Evolutionary conservation across 495 filamentous ascomycete genomes (phyloP), one percentile per base, ranked within the genome.

Genomic region (Hypoxylon fragiforme): DNA sequence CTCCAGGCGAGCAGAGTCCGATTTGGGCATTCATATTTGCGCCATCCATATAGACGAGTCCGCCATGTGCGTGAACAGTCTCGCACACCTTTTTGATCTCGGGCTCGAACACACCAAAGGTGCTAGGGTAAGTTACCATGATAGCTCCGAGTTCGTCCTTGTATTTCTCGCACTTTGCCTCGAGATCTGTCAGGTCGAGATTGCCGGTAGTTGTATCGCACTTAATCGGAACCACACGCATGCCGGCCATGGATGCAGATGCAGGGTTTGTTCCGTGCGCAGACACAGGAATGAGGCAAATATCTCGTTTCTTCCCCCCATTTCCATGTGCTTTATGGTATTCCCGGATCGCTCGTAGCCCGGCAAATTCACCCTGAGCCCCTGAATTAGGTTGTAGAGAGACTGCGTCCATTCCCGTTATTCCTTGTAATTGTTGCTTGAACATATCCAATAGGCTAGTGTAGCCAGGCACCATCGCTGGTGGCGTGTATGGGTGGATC

Each of bases 1-100:
- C 91, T 12, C 94, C 94, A 3, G 94, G 94, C 0, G 91, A 95
- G 78, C 94, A 97, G 7, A 98, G 83, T 1, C 94, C 94, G 54
- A 98, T 96, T 70, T 98, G 94, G 16, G 94, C 94, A 65, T 97
- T 98, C 91, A 98, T 92, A 73, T 98, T 98, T 44, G 94, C 94
- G 46, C 94, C 94, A 71, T 98, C 94, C 94, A 98, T 97, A 75
- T 97, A 98, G 19, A 98, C 94, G 66, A 95, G 90, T 13, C 94
- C 94, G 39, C 95, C 95, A 64, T 94, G 77, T 54, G 85, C 64
- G 71, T 98, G 95, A 4, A 98, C 90, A 28, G 95, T 76, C 31
- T 88, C 75, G 67, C 91, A 96, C 11, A 85, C 94, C 63, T 88
- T 80, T 77, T 91, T 96, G 69, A 96, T 82, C 58, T 86, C 78